Conservation (phyloP, 2,329 filamentous ascomycete species). For the Pestalotiopsis sp. region DNA sequence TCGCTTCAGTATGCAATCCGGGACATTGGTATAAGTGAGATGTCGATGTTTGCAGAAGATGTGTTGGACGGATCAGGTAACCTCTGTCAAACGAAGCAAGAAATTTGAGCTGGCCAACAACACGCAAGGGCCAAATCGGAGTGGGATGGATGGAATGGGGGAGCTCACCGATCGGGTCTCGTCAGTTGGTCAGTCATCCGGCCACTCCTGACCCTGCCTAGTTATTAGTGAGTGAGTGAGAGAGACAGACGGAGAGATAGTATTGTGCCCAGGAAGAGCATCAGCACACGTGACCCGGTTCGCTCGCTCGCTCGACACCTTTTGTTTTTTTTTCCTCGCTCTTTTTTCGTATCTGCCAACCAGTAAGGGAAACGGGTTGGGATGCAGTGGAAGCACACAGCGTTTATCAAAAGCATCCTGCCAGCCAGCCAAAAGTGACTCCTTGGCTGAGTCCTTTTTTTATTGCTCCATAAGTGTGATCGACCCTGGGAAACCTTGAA, state of each 20-base stretch:
- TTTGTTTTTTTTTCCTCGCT: neutral
- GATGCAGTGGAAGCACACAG: neutral
- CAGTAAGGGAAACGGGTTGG: neutral
- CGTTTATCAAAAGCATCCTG: neutral
- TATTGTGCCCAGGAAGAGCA: neutral
- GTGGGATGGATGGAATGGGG: neutral
- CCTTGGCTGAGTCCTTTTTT: neutral
- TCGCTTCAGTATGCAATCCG: neutral
- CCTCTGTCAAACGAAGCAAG: neutral
- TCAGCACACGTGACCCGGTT: constrained; percentile 1
- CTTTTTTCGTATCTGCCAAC: neutral
- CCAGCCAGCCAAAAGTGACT: constrained; percentile 1
- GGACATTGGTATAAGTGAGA: neutral
- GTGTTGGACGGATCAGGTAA: neutral
- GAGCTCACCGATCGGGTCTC: neutral
- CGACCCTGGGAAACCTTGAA: constrained; percentile 1
- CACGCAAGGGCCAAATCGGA: neutral
- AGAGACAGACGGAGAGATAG: neutral
- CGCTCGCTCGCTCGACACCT: neutral
- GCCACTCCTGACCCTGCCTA: neutral
- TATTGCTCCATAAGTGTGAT: neutral
- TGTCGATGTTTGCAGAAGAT: neutral
- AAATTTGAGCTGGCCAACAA: neutral
- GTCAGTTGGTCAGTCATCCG: neutral
- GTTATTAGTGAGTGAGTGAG: neutral